These are phyloP conservation scores for Cutaneotrichosporon sp. DNA, from an alignment of 1,284 basidiomycete species.

Conservation along the genomic window DNA sequence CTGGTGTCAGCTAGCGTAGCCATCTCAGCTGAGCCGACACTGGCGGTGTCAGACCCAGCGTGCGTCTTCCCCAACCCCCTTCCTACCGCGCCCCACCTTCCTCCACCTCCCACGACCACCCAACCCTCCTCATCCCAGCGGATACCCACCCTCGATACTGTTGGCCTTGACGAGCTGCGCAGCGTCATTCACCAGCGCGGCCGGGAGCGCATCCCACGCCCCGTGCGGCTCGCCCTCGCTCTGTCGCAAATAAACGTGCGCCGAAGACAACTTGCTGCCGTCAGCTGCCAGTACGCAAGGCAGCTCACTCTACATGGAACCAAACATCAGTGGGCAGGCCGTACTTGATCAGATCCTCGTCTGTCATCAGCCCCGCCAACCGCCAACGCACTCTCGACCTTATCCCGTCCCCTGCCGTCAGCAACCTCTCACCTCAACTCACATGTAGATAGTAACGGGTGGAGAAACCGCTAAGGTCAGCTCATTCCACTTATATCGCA, in stretches of 20 bases:
- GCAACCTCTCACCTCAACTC: constrained; percentile 15
- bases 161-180: constrained; percentile 97
- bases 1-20: constrained; percentile 53
- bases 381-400: constrained; percentile 77
- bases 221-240: constrained; percentile 63
- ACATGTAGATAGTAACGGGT: constrained; percentile 76
- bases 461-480: constrained; percentile 57
- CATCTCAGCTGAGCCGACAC: not conserved
- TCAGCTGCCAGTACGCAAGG: not conserved
- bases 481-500: constrained; percentile 27
- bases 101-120: not conserved
- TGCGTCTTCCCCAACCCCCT: not conserved
- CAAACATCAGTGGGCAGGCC: constrained; percentile 63
- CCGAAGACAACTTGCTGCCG: constrained; percentile 81
- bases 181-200: constrained; percentile 74
- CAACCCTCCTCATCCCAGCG: not conserved
- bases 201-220: constrained; percentile 80
- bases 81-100: not conserved
- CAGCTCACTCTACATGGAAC: constrained; percentile 59
- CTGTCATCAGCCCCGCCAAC: constrained; percentile 53
- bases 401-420: constrained; percentile 73
- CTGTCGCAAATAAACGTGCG: constrained; percentile 91
- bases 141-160: constrained; percentile 78
- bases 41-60: not conserved
- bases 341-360: constrained; percentile 91